These are phyloP conservation scores for Tillandsia fasciculata DNA, from an alignment of 176 grass and related monocot genomes.

Conservation along the genomic window DNA sequence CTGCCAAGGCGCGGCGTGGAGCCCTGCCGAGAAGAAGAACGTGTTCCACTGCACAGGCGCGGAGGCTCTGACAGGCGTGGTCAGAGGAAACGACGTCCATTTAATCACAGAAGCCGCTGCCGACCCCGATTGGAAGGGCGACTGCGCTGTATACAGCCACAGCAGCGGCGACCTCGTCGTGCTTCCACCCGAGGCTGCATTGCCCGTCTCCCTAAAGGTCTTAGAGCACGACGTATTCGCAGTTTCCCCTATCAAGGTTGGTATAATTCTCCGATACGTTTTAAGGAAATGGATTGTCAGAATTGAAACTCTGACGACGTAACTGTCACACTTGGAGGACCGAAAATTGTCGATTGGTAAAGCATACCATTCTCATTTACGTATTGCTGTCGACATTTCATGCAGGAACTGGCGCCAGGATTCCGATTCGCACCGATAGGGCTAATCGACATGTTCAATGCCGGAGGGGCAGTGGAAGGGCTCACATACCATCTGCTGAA, in stretches of 20 bases:
- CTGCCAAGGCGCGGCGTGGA: conserved; percentile 96
- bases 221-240: conserved; percentile 74
- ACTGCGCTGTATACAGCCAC: conserved; percentile 56
- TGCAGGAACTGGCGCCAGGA: conserved; percentile 53
- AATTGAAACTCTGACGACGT: too few relatives aligned
- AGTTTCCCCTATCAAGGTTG: conserved; percentile 81
- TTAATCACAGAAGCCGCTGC: conserved; percentile 56
- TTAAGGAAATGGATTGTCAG: not conserved
- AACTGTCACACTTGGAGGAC: too few relatives aligned
- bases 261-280: not conserved
- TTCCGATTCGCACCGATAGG: conserved; percentile 64
- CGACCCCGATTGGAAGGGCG: conserved; percentile 61
- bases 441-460: conserved; percentile 81
- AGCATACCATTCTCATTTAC: not conserved
- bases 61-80: conserved; percentile 45
- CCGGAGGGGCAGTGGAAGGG: conserved; percentile 59
- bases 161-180: conserved; percentile 29
- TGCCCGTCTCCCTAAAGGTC: conserved; percentile 74
- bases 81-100: conserved; percentile 55
- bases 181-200: conserved; percentile 29
- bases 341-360: too few relatives aligned
- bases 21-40: conserved; percentile 81
- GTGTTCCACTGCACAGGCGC: conserved; percentile 44
- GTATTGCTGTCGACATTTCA: not conserved
- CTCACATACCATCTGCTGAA: conserved; percentile 52